Conservation (phyloP, 106 monocot species). For the Acorus gramineus region DNA sequence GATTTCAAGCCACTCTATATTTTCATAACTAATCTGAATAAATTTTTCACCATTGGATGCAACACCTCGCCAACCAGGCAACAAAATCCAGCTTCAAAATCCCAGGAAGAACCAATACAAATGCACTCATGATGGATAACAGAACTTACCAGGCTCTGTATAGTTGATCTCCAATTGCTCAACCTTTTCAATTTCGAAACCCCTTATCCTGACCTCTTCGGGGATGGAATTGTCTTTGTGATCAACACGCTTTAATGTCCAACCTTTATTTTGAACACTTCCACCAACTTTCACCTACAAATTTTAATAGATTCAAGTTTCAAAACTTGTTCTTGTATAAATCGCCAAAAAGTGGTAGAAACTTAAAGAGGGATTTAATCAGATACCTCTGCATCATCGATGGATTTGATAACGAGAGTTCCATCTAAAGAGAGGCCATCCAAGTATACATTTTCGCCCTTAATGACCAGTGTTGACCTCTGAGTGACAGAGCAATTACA, state of each 20-base stretch:
- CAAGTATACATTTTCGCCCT: slow-evolving; percentile 47
- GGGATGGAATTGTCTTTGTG: slow-evolving; percentile 57
- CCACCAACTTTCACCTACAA: slow-evolving; percentile 64
- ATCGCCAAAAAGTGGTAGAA: too few species aligned
- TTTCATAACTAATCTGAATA: too few species aligned
- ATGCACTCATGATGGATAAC: too few species aligned
- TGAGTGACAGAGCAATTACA: slow-evolving; percentile 53
- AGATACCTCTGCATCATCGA: slow-evolving; percentile 65
- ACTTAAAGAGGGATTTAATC: too few species aligned
- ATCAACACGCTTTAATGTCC: slow-evolving; percentile 54
- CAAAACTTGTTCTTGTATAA: too few species aligned
- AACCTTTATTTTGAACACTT: slow-evolving; percentile 62
- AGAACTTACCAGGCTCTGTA: slow-evolving; percentile 35
- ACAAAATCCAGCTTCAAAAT: too few species aligned
- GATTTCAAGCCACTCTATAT: too few species aligned
- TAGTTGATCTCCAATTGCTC: slow-evolving; percentile 61
- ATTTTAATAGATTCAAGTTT: too few species aligned
- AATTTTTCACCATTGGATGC: too few species aligned
- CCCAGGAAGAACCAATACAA: too few species aligned
- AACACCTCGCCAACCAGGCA: too few species aligned
- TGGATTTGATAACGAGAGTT: slow-evolving; percentile 43
- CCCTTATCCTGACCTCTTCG: slow-evolving; percentile 65
- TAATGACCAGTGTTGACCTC: slow-evolving; percentile 57
- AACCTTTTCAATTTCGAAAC: slow-evolving; percentile 56
- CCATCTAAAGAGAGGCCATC: slow-evolving; percentile 68